A percentile compares a stretch with the other conserved stretches of the same genome.
These are phyloP conservation scores for Thraustochytrium sp. DNA, from an alignment of 352 stramenopile species.

Conservation along the genomic window DNA sequence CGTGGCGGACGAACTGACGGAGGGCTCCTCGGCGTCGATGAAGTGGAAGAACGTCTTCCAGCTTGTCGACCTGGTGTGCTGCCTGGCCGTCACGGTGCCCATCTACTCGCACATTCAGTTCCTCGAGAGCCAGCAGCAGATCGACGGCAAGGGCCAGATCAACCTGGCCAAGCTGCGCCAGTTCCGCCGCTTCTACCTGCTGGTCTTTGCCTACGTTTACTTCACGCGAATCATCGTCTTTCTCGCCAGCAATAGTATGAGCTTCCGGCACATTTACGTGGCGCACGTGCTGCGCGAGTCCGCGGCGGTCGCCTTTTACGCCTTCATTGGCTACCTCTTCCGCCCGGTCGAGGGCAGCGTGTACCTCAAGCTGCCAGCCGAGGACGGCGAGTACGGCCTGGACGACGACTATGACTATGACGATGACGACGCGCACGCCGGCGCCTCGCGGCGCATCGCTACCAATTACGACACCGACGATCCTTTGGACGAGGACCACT, in stretches of 20 bases:
- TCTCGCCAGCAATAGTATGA: conserved; percentile 78
- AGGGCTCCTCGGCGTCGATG: conserved; percentile 66
- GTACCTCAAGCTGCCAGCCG: conserved; percentile 71
- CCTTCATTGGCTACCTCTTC: conserved; percentile 80
- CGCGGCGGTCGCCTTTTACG: conserved; percentile 83
- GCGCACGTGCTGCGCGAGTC: conserved; percentile 62
- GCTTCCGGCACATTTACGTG: conserved; percentile 73
- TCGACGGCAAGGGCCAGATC: conserved; percentile 70
- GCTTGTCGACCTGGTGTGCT: conserved; percentile 92
- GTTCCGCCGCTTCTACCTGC: conserved; percentile 92
- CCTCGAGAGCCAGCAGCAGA: conserved; percentile 65
- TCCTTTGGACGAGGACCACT: conserved; percentile 18
- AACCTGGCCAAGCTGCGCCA: conserved; percentile 86
- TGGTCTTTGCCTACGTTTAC: conserved; percentile 96
- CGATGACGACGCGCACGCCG: no score
- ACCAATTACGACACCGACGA: not conserved
- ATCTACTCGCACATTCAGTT: conserved; percentile 91
- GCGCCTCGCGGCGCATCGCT: not conserved
- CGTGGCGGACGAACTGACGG: conserved; percentile 64
- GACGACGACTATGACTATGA: conserved; percentile 62
- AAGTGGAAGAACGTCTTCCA: conserved; percentile 84
- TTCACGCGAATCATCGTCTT: conserved; percentile 92
- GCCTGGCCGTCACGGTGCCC: conserved; percentile 86
- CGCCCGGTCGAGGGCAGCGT: conserved; percentile 77
- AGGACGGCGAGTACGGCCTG: conserved; percentile 50